Percentiles rank a stretch among this genome's conserved stretches.
phyloP scores from a whole-genome alignment of 2,329 filamentous ascomycete species.

The Fusarium paranaense region DNA sequence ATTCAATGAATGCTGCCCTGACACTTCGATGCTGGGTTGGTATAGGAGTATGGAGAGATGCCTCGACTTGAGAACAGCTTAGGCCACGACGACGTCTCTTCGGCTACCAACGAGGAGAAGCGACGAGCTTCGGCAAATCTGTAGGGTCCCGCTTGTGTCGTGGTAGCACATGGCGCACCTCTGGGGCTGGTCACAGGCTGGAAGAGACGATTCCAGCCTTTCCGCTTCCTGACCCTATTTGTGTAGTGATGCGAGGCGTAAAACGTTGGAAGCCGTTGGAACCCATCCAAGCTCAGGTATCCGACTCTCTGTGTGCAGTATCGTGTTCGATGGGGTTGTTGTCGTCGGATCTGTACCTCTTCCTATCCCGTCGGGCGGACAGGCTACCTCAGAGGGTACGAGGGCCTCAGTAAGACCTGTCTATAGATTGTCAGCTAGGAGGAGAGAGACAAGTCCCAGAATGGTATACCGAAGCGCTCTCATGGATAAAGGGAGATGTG shows the following conservation, averaged over 20 bases:
- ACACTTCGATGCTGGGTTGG: neutral
- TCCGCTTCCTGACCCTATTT: neutral
- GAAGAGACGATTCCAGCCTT: slow-evolving; percentile 6
- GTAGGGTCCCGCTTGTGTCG: slow-evolving; percentile 32
- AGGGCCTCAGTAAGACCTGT: slow-evolving; percentile 3
- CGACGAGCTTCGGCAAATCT: slow-evolving; percentile 32
- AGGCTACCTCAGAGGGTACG: slow-evolving; percentile 11
- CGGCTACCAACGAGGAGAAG: slow-evolving; percentile 12
- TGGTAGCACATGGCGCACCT: slow-evolving; percentile 38
- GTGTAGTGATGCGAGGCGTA: neutral
- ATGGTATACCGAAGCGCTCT: slow-evolving; percentile 12
- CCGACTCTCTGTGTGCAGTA: neutral
- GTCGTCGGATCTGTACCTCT: neutral
- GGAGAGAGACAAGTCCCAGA: neutral
- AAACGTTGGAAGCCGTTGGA: neutral
- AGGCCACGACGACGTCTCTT: neutral
- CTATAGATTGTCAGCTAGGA: neutral
- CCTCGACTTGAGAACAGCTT: neutral
- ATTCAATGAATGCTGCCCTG: neutral
- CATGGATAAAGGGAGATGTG: slow-evolving; percentile 9
- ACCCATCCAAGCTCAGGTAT: neutral
- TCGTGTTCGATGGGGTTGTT: neutral
- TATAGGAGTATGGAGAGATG: neutral
- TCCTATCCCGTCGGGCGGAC: neutral
- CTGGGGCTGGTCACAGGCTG: slow-evolving; percentile 18